phyloP scores from a whole-genome alignment of 768 basidiomycete genomes.

The Tulasnella sp. region DNA sequence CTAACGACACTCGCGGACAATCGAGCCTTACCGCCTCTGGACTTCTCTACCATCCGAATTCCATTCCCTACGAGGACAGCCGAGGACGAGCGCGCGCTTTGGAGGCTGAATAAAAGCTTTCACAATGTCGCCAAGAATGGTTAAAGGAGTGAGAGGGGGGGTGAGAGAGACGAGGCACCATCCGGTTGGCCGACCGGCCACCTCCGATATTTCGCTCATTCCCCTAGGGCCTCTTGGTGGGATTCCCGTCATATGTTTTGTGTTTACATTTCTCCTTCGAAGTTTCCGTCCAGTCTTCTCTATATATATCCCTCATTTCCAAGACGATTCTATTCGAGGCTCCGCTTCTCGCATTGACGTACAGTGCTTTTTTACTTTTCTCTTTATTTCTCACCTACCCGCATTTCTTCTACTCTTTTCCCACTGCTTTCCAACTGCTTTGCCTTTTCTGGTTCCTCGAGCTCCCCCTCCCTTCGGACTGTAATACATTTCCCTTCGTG shows the following conservation, averaged over 20 bases:
- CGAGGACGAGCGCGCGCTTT: conserved; percentile 11
- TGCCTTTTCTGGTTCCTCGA: not conserved
- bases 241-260: too few species aligned
- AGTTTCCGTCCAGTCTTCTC: not conserved
- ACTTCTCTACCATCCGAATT: not conserved
- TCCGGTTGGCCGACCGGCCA: too few species aligned
- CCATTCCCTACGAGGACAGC: conserved; percentile 1
- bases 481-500: too few species aligned
- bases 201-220: not conserved
- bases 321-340: not conserved
- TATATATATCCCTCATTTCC: not conserved
- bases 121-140: not conserved
- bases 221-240: not conserved
- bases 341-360: not conserved
- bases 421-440: not conserved
- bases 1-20: conserved; percentile 11
- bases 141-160: not conserved
- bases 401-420: not conserved
- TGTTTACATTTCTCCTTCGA: not conserved
- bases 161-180: too few species aligned
- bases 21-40: conserved; percentile 7
- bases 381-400: not conserved
- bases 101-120: conserved; percentile 7
- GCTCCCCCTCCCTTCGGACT: too few species aligned
- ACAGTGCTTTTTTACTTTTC: not conserved